A percentile compares a stretch with the other conserved stretches of the same genome.
These are phyloP conservation scores for Clonostachys rhizophaga DNA, from an alignment of 2,329 filamentous ascomycete genomes.

Conservation along the genomic window DNA sequence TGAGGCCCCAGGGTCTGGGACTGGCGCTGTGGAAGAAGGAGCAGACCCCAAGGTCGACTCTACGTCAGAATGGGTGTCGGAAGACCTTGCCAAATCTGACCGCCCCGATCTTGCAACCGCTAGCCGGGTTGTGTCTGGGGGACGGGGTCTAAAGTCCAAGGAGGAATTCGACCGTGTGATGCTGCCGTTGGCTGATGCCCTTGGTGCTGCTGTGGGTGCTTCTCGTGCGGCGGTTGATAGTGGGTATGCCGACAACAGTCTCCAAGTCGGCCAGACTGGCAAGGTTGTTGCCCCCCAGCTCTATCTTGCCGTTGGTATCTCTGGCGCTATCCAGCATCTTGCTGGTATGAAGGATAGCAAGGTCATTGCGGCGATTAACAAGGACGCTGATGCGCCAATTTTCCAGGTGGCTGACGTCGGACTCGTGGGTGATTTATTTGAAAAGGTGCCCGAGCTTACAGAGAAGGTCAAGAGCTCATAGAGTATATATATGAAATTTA, in stretches of 20 bases:
- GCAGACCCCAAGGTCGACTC: constrained; percentile 74
- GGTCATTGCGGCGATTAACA: constrained; percentile 98
- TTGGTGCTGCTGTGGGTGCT: constrained; percentile 94
- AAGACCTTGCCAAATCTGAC: constrained; percentile 89
- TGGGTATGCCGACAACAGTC: constrained; percentile 95
- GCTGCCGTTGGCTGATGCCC: constrained; percentile 82
- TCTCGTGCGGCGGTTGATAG: constrained; percentile 94
- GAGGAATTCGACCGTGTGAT: constrained; percentile 95
- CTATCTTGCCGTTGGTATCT: constrained; percentile 94
- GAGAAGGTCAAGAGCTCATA: constrained; percentile 76
- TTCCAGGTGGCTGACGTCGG: constrained; percentile 98
- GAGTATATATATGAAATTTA: constrained; percentile 1
- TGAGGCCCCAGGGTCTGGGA: constrained; percentile 65
- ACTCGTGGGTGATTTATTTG: constrained; percentile 90
- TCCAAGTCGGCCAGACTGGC: constrained; percentile 97
- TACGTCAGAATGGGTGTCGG: constrained; percentile 84
- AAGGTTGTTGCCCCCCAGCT: constrained; percentile 97
- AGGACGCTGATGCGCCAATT: constrained; percentile 93
- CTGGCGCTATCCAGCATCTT: constrained; percentile 94
- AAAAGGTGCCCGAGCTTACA: constrained; percentile 91
- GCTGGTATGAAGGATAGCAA: constrained; percentile 99
- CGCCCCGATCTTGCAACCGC: constrained; percentile 92
- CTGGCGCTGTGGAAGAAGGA: constrained; percentile 74
- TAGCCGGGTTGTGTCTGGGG: constrained; percentile 83
- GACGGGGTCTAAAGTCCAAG: constrained; percentile 93